A percentile compares a stretch with the other conserved stretches of the same genome.
Evolutionary conservation across 2,329 filamentous ascomycete genomes (phyloP).

Genomic region (Penicillium decumbens): DNA sequence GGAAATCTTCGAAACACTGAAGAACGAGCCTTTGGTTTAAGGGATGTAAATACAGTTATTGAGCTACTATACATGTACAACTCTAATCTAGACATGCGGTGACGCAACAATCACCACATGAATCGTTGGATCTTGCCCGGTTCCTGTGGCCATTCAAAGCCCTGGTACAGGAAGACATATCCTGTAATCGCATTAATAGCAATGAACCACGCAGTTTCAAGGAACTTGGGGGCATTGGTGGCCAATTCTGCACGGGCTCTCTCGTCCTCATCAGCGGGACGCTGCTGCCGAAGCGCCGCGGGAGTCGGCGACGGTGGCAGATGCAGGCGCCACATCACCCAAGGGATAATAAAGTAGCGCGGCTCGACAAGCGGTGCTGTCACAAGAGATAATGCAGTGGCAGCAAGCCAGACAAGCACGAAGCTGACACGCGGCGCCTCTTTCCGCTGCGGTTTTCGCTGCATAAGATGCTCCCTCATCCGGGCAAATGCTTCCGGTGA

Average conservation of each 20-base stretch:
- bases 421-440: slow-evolving; percentile 47
- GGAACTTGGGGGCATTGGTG: slow-evolving; percentile 29
- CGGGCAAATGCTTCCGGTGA: slow-evolving; percentile 27
- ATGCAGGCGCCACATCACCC: slow-evolving; percentile 85
- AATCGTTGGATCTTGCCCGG: slow-evolving; percentile 56
- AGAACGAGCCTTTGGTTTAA: background rate
- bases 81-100: background rate
- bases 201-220: slow-evolving; percentile 57
- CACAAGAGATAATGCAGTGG: slow-evolving; percentile 72
- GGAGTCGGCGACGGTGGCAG: slow-evolving; percentile 52
- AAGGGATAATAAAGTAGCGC: slow-evolving; percentile 91
- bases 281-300: slow-evolving; percentile 26
- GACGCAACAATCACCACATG: slow-evolving; percentile 48
- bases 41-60: background rate
- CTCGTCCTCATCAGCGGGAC: slow-evolving; percentile 20
- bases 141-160: slow-evolving; percentile 56
- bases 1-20: background rate
- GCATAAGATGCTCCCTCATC: slow-evolving; percentile 28
- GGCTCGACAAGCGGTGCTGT: slow-evolving; percentile 92
- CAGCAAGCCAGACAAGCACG: slow-evolving; percentile 58
- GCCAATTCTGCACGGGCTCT: slow-evolving; percentile 26
- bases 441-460: slow-evolving; percentile 29
- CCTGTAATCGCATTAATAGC: slow-evolving; percentile 50
- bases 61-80: slow-evolving; percentile 2
- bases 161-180: slow-evolving; percentile 54